A percentile compares a stretch with the other conserved stretches of the same genome.
Evolutionary conservation across 225 moss, liverwort and hornwort genomes (phyloP).

Genomic region (Asterella californica): DNA sequence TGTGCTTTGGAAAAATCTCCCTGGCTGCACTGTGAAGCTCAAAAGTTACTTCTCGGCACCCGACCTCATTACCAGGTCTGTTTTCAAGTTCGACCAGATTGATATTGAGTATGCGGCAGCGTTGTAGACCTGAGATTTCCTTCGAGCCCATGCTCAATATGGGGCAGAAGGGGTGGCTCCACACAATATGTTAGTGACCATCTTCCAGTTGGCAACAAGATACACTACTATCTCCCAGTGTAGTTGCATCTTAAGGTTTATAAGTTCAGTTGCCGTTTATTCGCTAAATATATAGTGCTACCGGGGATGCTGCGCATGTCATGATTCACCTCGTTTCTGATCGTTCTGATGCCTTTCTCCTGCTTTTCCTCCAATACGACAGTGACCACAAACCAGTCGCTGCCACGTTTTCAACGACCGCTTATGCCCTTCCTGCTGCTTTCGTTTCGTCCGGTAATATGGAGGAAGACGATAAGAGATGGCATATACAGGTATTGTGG

Average conservation of each 20-base stretch:
- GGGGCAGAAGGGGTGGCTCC: neutral
- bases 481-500: conserved; percentile 45
- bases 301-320: neutral
- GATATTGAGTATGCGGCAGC: too few relatives aligned
- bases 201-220: too few relatives aligned
- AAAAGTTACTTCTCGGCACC: conserved; percentile 81
- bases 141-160: neutral
- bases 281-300: neutral
- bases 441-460: conserved; percentile 42
- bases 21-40: conserved; percentile 72
- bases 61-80: conserved; percentile 54
- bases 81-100: neutral
- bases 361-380: conserved; percentile 1
- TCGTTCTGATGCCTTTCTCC: neutral
- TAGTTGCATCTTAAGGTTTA: too few relatives aligned
- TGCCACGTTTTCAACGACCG: conserved; percentile 72
- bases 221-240: too few relatives aligned
- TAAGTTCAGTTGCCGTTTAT: too few relatives aligned
- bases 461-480: conserved; percentile 84
- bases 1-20: conserved; percentile 86
- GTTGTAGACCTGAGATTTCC: neutral
- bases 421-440: conserved; percentile 84
- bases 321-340: neutral
- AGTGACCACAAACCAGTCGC: conserved; percentile 99
- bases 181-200: neutral